phyloP scores from a whole-genome alignment of 2,329 filamentous ascomycete genomes.

The Samsoniella hepiali region DNA sequence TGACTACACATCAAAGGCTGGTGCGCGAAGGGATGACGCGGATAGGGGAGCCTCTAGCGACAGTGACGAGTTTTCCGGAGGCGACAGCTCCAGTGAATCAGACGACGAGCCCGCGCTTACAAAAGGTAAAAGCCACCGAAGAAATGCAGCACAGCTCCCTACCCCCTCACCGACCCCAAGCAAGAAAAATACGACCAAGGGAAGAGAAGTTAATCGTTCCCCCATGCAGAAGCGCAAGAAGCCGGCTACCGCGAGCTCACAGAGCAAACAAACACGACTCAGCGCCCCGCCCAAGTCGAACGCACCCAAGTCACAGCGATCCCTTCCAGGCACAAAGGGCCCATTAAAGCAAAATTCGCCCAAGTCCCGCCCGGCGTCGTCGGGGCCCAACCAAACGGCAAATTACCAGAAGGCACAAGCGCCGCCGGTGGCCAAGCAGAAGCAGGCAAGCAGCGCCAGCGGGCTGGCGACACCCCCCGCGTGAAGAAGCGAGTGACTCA shows the following conservation, averaged over 20 bases:
- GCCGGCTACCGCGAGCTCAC: conserved; percentile 22
- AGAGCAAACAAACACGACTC: conserved; percentile 23
- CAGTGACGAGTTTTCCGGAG: conserved; percentile 9
- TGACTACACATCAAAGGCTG: conserved; percentile 30
- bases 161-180: conserved; percentile 27
- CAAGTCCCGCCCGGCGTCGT: background rate
- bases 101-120: conserved; percentile 21
- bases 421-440: background rate
- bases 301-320: conserved; percentile 32
- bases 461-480: conserved; percentile 1
- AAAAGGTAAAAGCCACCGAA: conserved; percentile 37
- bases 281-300: conserved; percentile 18
- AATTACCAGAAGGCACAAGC: background rate
- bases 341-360: conserved; percentile 1
- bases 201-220: conserved; percentile 33
- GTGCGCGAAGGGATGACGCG: background rate
- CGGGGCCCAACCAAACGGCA: background rate
- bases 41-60: background rate
- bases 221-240: conserved; percentile 28
- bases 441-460: background rate
- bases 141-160: conserved; percentile 24
- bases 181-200: conserved; percentile 24
- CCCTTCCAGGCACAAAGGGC: background rate
- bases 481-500: background rate
- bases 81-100: conserved; percentile 20